phyloP scores from a whole-genome alignment of 2,329 filamentous ascomycete genomes.

The Diaporthe caulivora region DNA sequence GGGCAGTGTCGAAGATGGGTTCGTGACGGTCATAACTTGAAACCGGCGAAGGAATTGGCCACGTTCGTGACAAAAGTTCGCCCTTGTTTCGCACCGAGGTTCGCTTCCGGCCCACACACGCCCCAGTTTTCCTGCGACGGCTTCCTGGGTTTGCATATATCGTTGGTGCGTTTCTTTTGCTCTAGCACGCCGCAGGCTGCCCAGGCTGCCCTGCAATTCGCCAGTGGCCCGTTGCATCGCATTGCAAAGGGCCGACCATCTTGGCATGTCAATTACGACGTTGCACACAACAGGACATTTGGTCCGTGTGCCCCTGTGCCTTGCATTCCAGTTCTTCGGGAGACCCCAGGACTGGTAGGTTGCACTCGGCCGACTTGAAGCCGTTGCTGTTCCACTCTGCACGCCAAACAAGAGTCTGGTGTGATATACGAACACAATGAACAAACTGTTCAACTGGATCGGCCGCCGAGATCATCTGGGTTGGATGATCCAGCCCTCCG shows the following conservation, averaged over 20 bases:
- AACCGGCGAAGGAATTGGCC: slow-evolving; percentile 11
- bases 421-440: not conserved
- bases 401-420: not conserved
- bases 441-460: not conserved
- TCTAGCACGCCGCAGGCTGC: slow-evolving; percentile 7
- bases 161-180: slow-evolving; percentile 12
- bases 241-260: slow-evolving; percentile 17
- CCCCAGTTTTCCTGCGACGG: slow-evolving; percentile 23
- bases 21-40: not conserved
- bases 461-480: not conserved
- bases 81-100: slow-evolving; percentile 21
- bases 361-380: slow-evolving; percentile 14
- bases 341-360: slow-evolving; percentile 23
- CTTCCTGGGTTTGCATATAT: slow-evolving; percentile 21
- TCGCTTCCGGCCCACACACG: not conserved
- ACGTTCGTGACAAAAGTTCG: slow-evolving; percentile 6
- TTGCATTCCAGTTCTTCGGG: slow-evolving; percentile 23
- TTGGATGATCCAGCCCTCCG: not conserved
- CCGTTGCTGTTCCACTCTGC: not conserved
- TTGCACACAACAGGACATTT: slow-evolving; percentile 28
- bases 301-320: slow-evolving; percentile 26
- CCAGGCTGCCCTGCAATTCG: slow-evolving; percentile 22
- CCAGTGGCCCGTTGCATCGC: slow-evolving; percentile 6
- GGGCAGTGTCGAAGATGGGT: not conserved
- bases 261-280: slow-evolving; percentile 25